Evolutionary conservation across 768 basidiomycete genomes (phyloP).

Genomic region (Serpula lacrymans): DNA sequence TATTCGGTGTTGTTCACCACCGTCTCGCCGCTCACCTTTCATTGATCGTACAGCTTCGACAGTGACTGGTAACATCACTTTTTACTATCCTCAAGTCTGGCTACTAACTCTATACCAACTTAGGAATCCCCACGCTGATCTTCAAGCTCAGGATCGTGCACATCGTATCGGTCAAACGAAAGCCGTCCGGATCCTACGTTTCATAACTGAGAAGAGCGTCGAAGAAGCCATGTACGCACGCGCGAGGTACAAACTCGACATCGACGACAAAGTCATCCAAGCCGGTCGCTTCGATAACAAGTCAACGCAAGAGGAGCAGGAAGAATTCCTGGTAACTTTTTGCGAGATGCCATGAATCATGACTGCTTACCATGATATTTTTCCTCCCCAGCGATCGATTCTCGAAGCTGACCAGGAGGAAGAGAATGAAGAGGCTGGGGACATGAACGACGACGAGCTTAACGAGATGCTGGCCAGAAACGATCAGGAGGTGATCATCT

Average conservation of each 20-base stretch:
- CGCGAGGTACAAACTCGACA: constrained; percentile 93
- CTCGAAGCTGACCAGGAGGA: constrained; percentile 88
- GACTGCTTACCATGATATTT: constrained; percentile 8
- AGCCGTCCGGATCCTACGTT: constrained; percentile 92
- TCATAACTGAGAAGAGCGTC: constrained; percentile 97
- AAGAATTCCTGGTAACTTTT: constrained; percentile 79
- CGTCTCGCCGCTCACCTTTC: constrained; percentile 9
- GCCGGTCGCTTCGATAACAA: constrained; percentile 99
- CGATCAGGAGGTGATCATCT: constrained; percentile 74
- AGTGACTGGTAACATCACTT: constrained; percentile 54
- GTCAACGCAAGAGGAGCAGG: constrained; percentile 96
- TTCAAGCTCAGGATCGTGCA: constrained; percentile 98
- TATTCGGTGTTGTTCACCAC: constrained; percentile 8
- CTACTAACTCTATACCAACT: constrained; percentile 4
- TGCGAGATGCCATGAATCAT: constrained; percentile 1
- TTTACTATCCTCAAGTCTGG: neutral
- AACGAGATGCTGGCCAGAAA: constrained; percentile 88
- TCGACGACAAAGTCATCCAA: constrained; percentile 99
- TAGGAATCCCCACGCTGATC: constrained; percentile 98
- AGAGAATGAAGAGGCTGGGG: constrained; percentile 85
- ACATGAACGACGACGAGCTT: constrained; percentile 93
- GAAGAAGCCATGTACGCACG: constrained; percentile 98
- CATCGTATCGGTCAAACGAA: constrained; percentile 99
- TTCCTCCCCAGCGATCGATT: constrained; percentile 67
- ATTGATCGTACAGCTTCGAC: constrained; percentile 54